Evolutionary conservation across 192 early-diverging fungal species (phyloP), one percentile per base, ranked within the genome.

Genomic region (Backusella tuberculispora): DNA sequence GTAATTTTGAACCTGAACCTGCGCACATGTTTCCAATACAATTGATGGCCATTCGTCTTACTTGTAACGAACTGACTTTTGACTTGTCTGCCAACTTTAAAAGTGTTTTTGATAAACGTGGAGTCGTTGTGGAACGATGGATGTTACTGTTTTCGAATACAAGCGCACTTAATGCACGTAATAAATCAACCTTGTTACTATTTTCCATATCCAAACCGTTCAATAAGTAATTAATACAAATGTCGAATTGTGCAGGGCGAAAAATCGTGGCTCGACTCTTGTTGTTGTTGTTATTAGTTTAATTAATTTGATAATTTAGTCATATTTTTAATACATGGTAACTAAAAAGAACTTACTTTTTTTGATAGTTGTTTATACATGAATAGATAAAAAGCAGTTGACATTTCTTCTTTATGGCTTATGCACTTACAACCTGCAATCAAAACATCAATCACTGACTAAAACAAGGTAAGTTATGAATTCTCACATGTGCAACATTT

Each of bases 11-110:
- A 14, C 90, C 91, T 17, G 85, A 87, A 37, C 85, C 86, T n/a
- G 83, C 78, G 48, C 88, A 89, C 19, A 88, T 37, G 67, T 92
- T 92, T 21, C 88, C 89, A n/a, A 93, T 65, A 73, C 90, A 91
- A 67, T 85, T 88, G 70, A 93, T 78, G 1, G 91, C 88, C 88
- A 92, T 91, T 42, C 87, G 74, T n/a, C 87, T 80, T 21, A 80
- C 63, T 67, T 89, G 82, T 9, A 81, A 63, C 1, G 80, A 75
- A 60, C 56, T 75, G 19, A 66, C 66, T 24, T 60, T 60, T 4
- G 77, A 66, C 43, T 42, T 70, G 9, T 72, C 64, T 1, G 78
- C 76, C 5, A 77, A 41, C 4, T 41, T 43, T 6, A 80, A 26
- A 21, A 89, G 66, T 19, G 72, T 78, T 13, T 60, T 29, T 7